phyloP scores from a whole-genome alignment of 495 filamentous ascomycete species.

The Neurospora sp. region DNA sequence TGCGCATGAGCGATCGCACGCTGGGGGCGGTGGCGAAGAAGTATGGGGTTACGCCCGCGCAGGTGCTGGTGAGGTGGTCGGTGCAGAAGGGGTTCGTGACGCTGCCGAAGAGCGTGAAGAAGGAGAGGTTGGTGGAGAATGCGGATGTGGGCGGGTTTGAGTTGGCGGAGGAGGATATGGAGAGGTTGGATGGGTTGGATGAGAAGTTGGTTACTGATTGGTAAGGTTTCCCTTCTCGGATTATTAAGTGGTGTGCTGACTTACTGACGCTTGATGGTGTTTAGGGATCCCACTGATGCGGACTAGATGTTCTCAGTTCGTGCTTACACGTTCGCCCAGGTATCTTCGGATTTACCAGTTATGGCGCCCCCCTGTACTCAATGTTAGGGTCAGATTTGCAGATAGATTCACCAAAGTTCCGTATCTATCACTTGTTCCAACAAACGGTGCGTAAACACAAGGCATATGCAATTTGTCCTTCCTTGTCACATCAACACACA shows the following conservation, averaged over 20 bases:
- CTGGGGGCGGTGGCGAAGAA: conserved; percentile 43
- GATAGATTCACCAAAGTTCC: neutral
- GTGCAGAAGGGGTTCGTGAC: conserved; percentile 65
- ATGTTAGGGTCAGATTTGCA: neutral
- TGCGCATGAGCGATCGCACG: conserved; percentile 44
- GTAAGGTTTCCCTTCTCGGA: conserved; percentile 19
- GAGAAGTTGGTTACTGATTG: conserved; percentile 55
- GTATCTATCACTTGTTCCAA: neutral
- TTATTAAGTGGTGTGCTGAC: neutral
- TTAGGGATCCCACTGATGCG: neutral
- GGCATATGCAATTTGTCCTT: neutral
- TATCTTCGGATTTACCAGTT: neutral
- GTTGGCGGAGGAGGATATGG: conserved; percentile 54
- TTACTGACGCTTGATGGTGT: neutral
- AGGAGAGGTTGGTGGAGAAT: conserved; percentile 54
- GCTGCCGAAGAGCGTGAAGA: conserved; percentile 61
- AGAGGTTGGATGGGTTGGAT: conserved; percentile 53
- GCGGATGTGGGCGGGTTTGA: conserved; percentile 56
- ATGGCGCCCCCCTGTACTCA: neutral
- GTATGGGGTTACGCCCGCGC: conserved; percentile 49
- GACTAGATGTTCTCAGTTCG: neutral
- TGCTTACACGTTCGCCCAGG: neutral
- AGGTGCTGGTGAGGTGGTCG: conserved; percentile 56
- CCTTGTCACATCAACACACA: neutral
- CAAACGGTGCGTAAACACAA: neutral